A percentile compares a stretch with the other conserved stretches of the same genome.
Conservation (phyloP, 805 yeast species). For the Teunomyces panamensis region DNA sequence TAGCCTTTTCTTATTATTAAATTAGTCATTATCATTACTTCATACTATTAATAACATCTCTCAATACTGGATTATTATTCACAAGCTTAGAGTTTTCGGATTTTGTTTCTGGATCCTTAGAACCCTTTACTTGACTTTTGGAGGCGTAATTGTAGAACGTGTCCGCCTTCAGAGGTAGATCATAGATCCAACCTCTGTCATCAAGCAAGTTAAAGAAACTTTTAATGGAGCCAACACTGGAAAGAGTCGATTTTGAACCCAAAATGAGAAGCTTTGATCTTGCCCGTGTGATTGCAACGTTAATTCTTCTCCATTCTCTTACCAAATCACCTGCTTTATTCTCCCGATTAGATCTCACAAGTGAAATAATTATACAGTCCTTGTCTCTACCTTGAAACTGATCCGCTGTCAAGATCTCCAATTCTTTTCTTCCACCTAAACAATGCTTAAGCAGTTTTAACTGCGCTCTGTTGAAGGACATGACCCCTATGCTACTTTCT, state of each 20-base stretch:
- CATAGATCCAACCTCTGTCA: conserved; percentile 60
- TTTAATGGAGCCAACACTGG: conserved; percentile 48
- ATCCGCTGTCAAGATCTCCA: conserved; percentile 91
- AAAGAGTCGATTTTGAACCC: conserved; percentile 71
- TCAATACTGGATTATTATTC: conserved; percentile 20
- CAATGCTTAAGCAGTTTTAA: conserved; percentile 32
- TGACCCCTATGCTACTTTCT: conserved; percentile 68
- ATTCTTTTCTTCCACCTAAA: conserved; percentile 30
- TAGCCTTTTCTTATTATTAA: conserved; percentile 7
- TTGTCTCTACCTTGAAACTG: conserved; percentile 96
- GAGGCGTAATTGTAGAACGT: conserved; percentile 30
- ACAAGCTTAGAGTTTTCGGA: conserved; percentile 12
- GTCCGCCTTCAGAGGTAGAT: conserved; percentile 47
- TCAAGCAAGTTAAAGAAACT: conserved; percentile 60
- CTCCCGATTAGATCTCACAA: conserved; percentile 76
- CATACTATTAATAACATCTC: conserved; percentile 31
- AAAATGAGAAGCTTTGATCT: conserved; percentile 76
- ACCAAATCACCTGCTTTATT: conserved; percentile 71
- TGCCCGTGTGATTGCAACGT: conserved; percentile 93
- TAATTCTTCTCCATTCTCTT: conserved; percentile 86
- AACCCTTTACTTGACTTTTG: not conserved
- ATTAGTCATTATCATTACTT: conserved; percentile 7
- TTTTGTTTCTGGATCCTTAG: not conserved
- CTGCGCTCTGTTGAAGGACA: conserved; percentile 88
- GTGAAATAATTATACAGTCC: conserved; percentile 82